phyloP scores from a whole-genome alignment of 179 eudicot species.

The Drosera spatulata region DNA sequence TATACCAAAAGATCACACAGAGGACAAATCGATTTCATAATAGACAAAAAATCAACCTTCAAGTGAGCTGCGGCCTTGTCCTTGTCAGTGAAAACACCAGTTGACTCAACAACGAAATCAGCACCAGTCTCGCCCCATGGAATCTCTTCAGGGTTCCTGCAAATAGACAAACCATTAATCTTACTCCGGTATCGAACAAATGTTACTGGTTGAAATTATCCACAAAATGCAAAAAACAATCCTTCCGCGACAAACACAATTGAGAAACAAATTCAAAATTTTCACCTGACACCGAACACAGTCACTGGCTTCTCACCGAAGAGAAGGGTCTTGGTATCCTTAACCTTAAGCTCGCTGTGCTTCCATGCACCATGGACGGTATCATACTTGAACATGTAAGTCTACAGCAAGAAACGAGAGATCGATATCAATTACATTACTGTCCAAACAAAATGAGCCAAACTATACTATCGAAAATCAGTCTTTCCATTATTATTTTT shows the following conservation, averaged over 20 bases:
- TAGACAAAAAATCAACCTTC: slow-evolving; percentile 29
- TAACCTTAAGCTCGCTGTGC: slow-evolving; percentile 25
- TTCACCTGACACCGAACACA: slow-evolving; percentile 29
- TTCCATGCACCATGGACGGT: slow-evolving; percentile 18
- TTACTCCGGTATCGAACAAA: too few species aligned
- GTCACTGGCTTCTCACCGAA: slow-evolving; percentile 34
- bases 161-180: not conserved
- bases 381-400: slow-evolving; percentile 50
- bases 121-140: slow-evolving; percentile 66
- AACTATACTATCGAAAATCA: too few species aligned
- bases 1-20: too few species aligned
- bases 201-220: too few species aligned
- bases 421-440: too few species aligned
- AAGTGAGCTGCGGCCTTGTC: slow-evolving; percentile 66
- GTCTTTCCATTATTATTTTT: too few species aligned
- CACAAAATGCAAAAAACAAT: too few species aligned
- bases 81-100: slow-evolving; percentile 61
- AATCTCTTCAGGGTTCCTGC: slow-evolving; percentile 55
- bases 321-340: slow-evolving; percentile 40
- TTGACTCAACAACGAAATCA: slow-evolving; percentile 50
- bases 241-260: not conserved
- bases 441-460: too few species aligned
- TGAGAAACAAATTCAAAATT: not conserved
- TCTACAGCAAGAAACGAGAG: slow-evolving; percentile 10
- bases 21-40: too few species aligned